These are phyloP conservation scores for Neoboletus subvelutipes DNA, from an alignment of 768 basidiomycete genomes.

Conservation along the genomic window DNA sequence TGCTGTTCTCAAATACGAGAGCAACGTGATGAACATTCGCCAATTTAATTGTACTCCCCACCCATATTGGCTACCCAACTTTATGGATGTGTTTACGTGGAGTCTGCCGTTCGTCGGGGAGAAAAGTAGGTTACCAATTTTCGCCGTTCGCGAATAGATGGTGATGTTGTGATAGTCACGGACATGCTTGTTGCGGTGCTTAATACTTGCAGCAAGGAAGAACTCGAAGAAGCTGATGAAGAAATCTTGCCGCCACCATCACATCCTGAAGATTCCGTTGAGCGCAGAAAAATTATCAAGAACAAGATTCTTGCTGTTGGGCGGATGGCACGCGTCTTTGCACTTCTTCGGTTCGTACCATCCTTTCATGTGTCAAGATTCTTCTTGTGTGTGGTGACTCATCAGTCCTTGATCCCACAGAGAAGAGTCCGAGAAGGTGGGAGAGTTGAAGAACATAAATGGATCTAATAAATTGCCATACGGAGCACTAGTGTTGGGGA, in stretches of 20 bases:
- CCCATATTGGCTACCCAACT: conserved; percentile 98
- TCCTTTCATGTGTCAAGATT: not conserved
- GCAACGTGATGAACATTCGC: conserved; percentile 97
- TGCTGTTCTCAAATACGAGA: conserved; percentile 97
- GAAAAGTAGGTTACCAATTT: conserved; percentile 63
- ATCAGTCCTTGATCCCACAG: conserved; percentile 37
- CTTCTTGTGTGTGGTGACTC: not conserved
- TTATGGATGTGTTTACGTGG: conserved; percentile 99
- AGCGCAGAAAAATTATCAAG: conserved; percentile 90
- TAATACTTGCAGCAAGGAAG: conserved; percentile 94
- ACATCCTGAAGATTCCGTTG: conserved; percentile 49
- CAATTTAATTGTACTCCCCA: conserved; percentile 98
- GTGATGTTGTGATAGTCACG: conserved; percentile 62
- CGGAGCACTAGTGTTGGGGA: conserved; percentile 80
- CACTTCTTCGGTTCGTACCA: conserved; percentile 82
- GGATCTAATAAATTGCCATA: conserved; percentile 78
- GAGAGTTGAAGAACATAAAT: conserved; percentile 90
- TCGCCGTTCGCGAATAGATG: not conserved
- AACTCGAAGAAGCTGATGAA: conserved; percentile 78
- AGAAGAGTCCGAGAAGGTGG: conserved; percentile 97
- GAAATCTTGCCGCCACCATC: conserved; percentile 39
- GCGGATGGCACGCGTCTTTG: conserved; percentile 94
- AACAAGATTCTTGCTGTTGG: conserved; percentile 99
- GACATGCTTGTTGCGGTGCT: conserved; percentile 98
- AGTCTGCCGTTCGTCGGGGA: conserved; percentile 97